Base-by-base conservation (phyloP, 1,284 basidiomycete species). In the Sanghuangporus sanghuang region DNA sequence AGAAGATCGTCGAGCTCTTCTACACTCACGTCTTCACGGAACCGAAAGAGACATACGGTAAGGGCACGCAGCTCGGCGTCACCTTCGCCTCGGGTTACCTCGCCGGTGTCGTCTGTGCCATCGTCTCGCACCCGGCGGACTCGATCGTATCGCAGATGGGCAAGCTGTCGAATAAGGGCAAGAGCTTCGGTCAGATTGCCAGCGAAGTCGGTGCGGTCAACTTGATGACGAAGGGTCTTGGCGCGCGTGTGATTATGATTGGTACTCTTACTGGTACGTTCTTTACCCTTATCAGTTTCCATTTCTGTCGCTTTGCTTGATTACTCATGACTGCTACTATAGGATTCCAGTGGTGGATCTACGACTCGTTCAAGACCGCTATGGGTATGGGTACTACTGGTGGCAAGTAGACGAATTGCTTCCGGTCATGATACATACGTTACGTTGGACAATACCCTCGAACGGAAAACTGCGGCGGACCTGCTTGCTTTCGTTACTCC, bases 281-380 rank as follows among this genome's bases (percentile, higher is more conserved):
- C 23, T 44, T 36, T 23, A 18, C 21, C 38, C 1, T 46, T 32
- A 39, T n/a, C 21, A 42, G 38, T 56, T 46, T 48, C 21, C 23
- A 4, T 44, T n/a, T 18, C 16, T 49, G 52, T 53, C 52, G 49
- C 53, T 14, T 6, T 18, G 32, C 1, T 23, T 53, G 23, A 36
- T 63, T 14, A 18, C 49, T 62, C 39, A 48, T 59, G 65, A 2
- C 3, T 35, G 9, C 48, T 60, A 23, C 68, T 48, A 55, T 63
- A 68, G 81, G 90, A 71, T 92, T 92, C 88, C 90, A 92, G 80
- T 92, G 90, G 90, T 92, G 90, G 90, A 92, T 92, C 75, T 92
- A 92, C 74, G 90, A 92, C 72, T 78, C 82, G 59, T 92, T 91
- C 84, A 93, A 92, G 81, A 67, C 83, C 36, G 73, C 86, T 61